phyloP scores from a whole-genome alignment of 2,329 filamentous ascomycete species.

The Microdochium bolleyi region DNA sequence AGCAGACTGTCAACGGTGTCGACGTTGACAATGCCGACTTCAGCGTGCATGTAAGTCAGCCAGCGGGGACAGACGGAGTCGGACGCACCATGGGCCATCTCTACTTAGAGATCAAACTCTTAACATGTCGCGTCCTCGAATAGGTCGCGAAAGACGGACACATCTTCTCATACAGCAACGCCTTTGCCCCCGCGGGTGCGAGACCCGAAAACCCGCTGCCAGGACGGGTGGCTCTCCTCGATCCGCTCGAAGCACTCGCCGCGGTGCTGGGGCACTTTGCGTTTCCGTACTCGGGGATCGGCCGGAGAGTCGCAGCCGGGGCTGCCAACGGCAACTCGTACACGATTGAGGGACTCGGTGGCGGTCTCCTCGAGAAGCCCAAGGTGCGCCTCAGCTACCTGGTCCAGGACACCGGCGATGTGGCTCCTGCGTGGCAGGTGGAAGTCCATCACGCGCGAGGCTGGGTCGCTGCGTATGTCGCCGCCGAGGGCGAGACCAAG shows the following conservation, averaged over 20 bases:
- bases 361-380: slow-evolving; percentile 25
- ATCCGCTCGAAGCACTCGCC: slow-evolving; percentile 14
- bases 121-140: too few species aligned
- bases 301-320: slow-evolving; percentile 12
- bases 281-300: slow-evolving; percentile 3
- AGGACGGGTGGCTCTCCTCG: slow-evolving; percentile 16
- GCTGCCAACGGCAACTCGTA: slow-evolving; percentile 20
- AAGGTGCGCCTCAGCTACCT: slow-evolving; percentile 33
- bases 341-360: slow-evolving; percentile 25
- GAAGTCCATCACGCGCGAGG: slow-evolving; percentile 43
- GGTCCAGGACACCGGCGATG: slow-evolving; percentile 28
- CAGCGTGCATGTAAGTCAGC: slow-evolving; percentile 40
- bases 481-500: slow-evolving; percentile 29
- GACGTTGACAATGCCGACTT: slow-evolving; percentile 49
- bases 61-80: too few species aligned
- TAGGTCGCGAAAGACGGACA: slow-evolving; percentile 39
- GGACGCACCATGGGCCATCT: too few species aligned
- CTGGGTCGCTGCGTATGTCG: slow-evolving; percentile 45
- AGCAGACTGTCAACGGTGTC: slow-evolving; percentile 42
- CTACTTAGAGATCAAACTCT: too few species aligned
- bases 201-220: slow-evolving; percentile 17
- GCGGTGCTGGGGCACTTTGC: slow-evolving; percentile 15
- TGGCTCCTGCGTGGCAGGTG: slow-evolving; percentile 41
- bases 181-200: slow-evolving; percentile 20
- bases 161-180: slow-evolving; percentile 44